Base-by-base conservation (phyloP, 805 yeast genomes). In the Monosporozyma yasuniensis region DNA sequence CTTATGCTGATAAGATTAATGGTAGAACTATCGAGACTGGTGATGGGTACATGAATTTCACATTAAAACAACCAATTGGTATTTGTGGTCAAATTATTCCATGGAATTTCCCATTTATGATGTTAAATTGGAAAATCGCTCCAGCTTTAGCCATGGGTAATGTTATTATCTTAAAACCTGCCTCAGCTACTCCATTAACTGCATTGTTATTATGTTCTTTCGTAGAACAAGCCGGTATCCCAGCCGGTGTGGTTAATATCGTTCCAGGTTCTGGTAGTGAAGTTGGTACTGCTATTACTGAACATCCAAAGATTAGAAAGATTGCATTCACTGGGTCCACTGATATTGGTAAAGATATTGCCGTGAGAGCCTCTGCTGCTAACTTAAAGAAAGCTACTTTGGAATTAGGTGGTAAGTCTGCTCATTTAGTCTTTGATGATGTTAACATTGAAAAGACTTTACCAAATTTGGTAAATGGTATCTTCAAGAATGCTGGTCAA, bases 271-370 rank as follows among this genome's bases (percentile, higher is more conserved):
- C 81, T 51, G 93, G 91, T 66, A 74, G 78, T 63, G 74, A 75
- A 56, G 79, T 84, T 59, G 93, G 93, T 73, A 76, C 79, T 54
- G 81, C 86, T 51, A 78, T 84, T 59, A 71, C 84, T 47, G 73
- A 74, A 56, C 89, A 84, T 64, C 84, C 81, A 59, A 76, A 72
- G 63, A 79, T 84, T 60, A 80, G 81, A 70, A 84, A 84, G 71
- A 74, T 84, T 61, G 87, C 90, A 11, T 84, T 84, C 71, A 84
- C 93, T 49, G 93, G 93, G 64, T 84, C 90, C 25, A 84, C 93
- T 44, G 81, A 77, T 47, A 75, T 83, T 54, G 93, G 93, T 70
- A 81, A 79, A 66, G 72, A 71, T 61, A 82, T 84, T 55, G 83
- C 84, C 81, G 73, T 73, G 54, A 76, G 76, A 59, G 84, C 87